Base-by-base conservation (phyloP, 1,284 basidiomycete genomes). In the Mrakiaceae sp. region DNA sequence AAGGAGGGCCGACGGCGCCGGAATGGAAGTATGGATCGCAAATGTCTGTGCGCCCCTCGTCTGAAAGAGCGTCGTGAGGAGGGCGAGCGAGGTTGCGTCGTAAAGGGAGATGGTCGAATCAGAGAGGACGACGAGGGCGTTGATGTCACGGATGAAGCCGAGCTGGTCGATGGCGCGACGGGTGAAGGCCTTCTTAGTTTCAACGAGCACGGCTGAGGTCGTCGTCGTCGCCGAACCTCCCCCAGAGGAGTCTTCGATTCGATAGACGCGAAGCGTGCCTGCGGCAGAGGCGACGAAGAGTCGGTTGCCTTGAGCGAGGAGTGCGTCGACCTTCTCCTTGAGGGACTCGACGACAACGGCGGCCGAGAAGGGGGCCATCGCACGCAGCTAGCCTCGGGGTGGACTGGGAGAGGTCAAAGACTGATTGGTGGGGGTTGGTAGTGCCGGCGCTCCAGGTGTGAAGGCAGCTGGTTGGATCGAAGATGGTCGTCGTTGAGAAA, bases 1-100 rank as follows among this genome's bases (percentile, higher is more conserved):
- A 42, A 56, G 3, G 55, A 43, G 40, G 51, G 47, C 69, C 66
- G 67, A 69, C 72, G 14, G 70, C 64, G 47, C 69, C 69, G 47
- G 79, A 27, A 89, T 79, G 7, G 79, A 82, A 0, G 86, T 84
- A 71, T 87, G 80, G 2, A 88, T 75, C 0, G 85, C 84, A 69
- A 96, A 93, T 1, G 88, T 87, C 62, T 93, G 83, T 0, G 90
- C 90, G 14, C 82, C 81, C 73, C 88, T 87, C 5, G 88, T 84
- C 71, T 87, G 88, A 9, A 79, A 73, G 5, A 95, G 81, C 9
- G 81, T 80, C 0, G 84, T 78, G 79, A 48, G 86, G 85, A 46
- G 85, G 77, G 2, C 85, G 84, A 71, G 81, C 85, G 63, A 87
- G 77, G 55, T 80, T 42, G 7, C n/a, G 12, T n/a, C 5, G 43